Evolutionary conservation across 139 green algal genomes (phyloP), one percentile per base, ranked within the genome.

Genomic region (Chlamydomonas incerta): DNA sequence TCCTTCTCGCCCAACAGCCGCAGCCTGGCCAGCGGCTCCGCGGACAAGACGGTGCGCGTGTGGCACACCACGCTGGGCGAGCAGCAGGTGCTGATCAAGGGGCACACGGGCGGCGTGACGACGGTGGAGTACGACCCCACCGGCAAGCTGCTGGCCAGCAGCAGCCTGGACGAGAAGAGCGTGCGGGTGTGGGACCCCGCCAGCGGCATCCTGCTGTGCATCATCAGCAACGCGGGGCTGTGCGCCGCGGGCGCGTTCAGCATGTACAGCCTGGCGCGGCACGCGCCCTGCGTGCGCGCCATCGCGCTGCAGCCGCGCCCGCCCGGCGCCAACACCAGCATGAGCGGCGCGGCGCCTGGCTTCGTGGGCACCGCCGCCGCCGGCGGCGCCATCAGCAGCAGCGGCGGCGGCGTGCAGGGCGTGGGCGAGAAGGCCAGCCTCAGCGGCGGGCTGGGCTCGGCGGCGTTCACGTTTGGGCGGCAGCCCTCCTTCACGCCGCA

Each of bases 101-200:
- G 68, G 31, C 68, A 79, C 68, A 71, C 8, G 15, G 68, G 80
- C 52, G 68, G 13, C 26, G 55, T 77, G 1, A 70, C 31, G 11
- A 5, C 28, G 0, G 68, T 86, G 9, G 80, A 77, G 80, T 86
- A 62, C 34, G 68, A 79, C 52, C 21, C 33, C 24, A 62, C 20
- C 31, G 80, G 80, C 52, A 86, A 86, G 68, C 52, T 80, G 52
- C 68, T 86, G 29, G 67, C 68, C 13, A 80, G 52, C 55, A 52
- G 68, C 34, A 72, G 66, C 26, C 68, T 70, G 34, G 80, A 86
- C 31, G 79, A 85, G n/a, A 75, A 75, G 66, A 68, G 41, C 29
- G 68, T 86, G 68, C 67, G 67, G 3, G 80, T 86, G 52, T 86
- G 80, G 80, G 80, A 86, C 80, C 68, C 68, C 50, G 68, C 80